Evolutionary conservation across 352 stramenopile species (phyloP).

Genomic region (Phytophthora aleatoria): DNA sequence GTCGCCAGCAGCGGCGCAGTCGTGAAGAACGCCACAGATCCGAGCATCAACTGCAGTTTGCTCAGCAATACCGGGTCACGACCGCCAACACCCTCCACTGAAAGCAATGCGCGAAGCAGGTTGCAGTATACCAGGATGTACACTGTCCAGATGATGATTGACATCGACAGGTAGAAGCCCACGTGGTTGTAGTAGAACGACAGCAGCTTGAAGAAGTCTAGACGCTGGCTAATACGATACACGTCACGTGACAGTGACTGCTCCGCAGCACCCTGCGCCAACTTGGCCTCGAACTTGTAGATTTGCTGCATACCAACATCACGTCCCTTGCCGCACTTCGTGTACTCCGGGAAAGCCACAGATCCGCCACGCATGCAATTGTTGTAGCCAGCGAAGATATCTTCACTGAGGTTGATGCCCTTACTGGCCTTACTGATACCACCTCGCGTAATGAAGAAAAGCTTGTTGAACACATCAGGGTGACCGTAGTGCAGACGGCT

Average conservation of each 20-base stretch:
- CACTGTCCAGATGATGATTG: slow-evolving; percentile 97
- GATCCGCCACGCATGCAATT: slow-evolving; percentile 96
- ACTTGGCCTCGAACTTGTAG: slow-evolving; percentile 99
- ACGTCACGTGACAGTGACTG: slow-evolving; percentile 98
- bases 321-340: slow-evolving; percentile 98
- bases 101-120: slow-evolving; percentile 92
- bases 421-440: slow-evolving; percentile 99
- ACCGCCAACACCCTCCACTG: slow-evolving; percentile 92
- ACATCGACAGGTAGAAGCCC: slow-evolving; percentile 98
- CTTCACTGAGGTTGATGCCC: slow-evolving; percentile 99
- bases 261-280: slow-evolving; percentile 97
- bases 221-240: slow-evolving; percentile 95
- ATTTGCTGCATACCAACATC: slow-evolving; percentile 99
- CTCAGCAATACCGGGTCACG: slow-evolving; percentile 94
- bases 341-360: slow-evolving; percentile 98
- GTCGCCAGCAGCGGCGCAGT: slow-evolving; percentile 97
- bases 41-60: slow-evolving; percentile 96
- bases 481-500: slow-evolving; percentile 99
- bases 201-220: slow-evolving; percentile 98
- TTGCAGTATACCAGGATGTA: slow-evolving; percentile 98
- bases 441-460: slow-evolving; percentile 99
- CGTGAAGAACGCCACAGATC: slow-evolving; percentile 96
- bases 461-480: slow-evolving; percentile 99
- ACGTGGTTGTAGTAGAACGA: slow-evolving; percentile 99
- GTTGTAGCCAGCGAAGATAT: slow-evolving; percentile 99